Evolutionary conservation across 768 basidiomycete species (phyloP).

Genomic region (Leucosporidium creatinivorum): DNA sequence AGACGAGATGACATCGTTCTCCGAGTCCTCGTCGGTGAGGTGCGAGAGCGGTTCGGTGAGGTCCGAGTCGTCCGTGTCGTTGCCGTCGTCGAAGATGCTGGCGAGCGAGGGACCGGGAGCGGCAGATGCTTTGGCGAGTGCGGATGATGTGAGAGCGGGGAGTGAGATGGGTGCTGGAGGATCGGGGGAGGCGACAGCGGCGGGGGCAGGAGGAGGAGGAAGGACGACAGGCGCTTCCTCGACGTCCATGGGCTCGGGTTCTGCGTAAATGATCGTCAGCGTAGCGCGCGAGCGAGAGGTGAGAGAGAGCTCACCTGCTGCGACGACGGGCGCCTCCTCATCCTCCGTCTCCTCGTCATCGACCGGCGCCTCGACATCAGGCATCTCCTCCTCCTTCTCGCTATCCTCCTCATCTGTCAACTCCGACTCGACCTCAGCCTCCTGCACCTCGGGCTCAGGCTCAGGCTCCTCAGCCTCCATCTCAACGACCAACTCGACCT

Average conservation of each 20-base stretch:
- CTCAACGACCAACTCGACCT: not conserved
- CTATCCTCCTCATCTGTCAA: not conserved
- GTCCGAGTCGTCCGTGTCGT: conserved; percentile 25
- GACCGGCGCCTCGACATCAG: not conserved
- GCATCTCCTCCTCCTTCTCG: conserved; percentile 3
- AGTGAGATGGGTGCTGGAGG: not conserved
- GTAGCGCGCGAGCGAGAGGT: not conserved
- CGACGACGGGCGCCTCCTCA: not conserved
- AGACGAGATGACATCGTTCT: not conserved
- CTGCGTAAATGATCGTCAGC: not conserved
- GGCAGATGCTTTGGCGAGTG: not conserved
- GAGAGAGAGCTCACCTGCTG: not conserved
- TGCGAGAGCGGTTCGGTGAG: conserved; percentile 33
- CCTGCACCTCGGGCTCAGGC: not conserved
- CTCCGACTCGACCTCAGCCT: not conserved
- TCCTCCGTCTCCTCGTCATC: conserved; percentile 1
- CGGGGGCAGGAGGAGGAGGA: not conserved
- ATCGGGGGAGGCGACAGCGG: not conserved
- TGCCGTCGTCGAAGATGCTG: conserved; percentile 6
- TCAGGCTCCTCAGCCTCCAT: not conserved
- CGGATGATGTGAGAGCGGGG: not conserved
- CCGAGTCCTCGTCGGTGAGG: conserved; percentile 17
- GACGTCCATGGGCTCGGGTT: not conserved
- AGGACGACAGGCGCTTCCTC: not conserved
- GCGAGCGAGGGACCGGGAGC: not conserved